Base-by-base conservation (phyloP, 2,329 filamentous ascomycete species). In the Diatrype stigma region DNA sequence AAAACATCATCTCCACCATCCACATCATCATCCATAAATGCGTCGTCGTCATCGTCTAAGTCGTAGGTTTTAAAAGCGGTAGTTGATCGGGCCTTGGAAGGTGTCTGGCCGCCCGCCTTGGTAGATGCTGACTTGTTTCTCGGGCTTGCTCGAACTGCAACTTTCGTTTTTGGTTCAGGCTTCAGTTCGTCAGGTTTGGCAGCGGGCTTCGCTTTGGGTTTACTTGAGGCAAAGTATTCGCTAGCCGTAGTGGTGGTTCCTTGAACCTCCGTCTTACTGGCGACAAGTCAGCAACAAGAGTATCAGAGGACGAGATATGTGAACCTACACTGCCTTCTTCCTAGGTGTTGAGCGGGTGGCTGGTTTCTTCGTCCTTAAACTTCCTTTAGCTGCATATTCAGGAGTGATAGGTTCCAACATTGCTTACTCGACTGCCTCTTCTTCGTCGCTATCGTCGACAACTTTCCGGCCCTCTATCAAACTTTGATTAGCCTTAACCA, bases 1-100 rank as follows among this genome's bases (percentile, higher is more conserved):
- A 92, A 92, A 19, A 96, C 91, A 60, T 96, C 92, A 57, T 90
- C 87, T n/a, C 82, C 87, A 3, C 81, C 85, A 42, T 89, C 82
- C 6, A 80, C 77, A 32, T 85, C 85, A 48, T 89, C 86, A 19
- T 89, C 81, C 57, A 87, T 70, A 51, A 80, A 82, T 5, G 75
- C 78, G 8, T 78, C 77, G 8, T 78, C 77, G 51, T 83, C 79
- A 34, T 81, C 76, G 34, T 80, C 68, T 4, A 63, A 56, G 22
- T 66, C 61, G 50, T 71, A 63, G 45, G 76, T 72, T 47, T 70
- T 70, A 49, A 73, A 68, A 2, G 73, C 65, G 1, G 70, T 67
- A 2, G 71, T 66, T 0, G 71, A 44, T 50, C 71, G 72, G 58
- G 75, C 79, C 53, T 74, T 76, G 32, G 70, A 42, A 22, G 67